These are phyloP conservation scores for Pestalotiopsis fici DNA, from an alignment of 2,329 filamentous ascomycete genomes.

Conservation along the genomic window DNA sequence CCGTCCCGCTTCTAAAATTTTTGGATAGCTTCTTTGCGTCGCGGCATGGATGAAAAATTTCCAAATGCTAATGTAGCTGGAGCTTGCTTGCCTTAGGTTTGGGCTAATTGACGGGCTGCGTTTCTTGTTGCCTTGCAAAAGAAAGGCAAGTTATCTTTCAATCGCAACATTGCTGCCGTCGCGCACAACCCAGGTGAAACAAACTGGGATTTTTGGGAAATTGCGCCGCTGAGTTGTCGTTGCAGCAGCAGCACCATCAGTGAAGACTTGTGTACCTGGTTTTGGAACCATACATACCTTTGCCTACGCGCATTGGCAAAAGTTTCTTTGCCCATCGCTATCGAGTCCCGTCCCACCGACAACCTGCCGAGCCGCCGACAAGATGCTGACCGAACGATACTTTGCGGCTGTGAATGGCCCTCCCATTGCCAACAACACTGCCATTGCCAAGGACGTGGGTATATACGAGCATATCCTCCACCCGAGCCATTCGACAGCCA, in stretches of 20 bases:
- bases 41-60: neutral
- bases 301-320: neutral
- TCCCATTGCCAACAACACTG: conserved; percentile 61
- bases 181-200: neutral
- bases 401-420: conserved; percentile 60
- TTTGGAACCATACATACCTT: neutral
- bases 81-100: neutral
- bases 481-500: conserved; percentile 73
- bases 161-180: neutral
- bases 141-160: neutral
- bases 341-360: neutral
- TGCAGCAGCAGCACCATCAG: neutral
- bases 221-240: neutral
- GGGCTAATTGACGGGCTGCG: neutral
- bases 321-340: neutral
- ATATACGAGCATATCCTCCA: conserved; percentile 85
- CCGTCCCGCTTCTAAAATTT: neutral
- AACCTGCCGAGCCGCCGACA: neutral
- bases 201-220: neutral
- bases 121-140: neutral
- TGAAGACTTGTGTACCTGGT: neutral
- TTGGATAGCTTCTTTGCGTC: conserved; percentile 1
- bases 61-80: neutral
- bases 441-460: conserved; percentile 75
- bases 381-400: conserved; percentile 62